Percentiles rank a stretch among this genome's conserved stretches.
Conservation (phyloP, 768 basidiomycete genomes). For the Tulasnella sp. region DNA sequence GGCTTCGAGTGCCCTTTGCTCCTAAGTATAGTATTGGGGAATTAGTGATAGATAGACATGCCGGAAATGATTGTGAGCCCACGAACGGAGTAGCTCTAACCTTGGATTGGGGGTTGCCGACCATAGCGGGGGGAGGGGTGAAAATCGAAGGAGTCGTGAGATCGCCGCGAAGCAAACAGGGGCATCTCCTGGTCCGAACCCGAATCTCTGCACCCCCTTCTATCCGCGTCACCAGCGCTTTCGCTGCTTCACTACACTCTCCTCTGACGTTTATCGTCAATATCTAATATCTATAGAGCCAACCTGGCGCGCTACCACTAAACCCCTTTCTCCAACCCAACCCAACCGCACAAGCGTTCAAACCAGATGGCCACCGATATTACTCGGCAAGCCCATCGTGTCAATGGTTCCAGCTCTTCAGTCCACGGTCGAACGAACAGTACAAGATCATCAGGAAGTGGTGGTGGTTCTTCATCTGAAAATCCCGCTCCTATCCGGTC, state of each 20-base stretch:
- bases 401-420: conserved; percentile 23
- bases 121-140: not conserved
- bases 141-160: conserved; percentile 6
- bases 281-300: not conserved
- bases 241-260: not conserved
- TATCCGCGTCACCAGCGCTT: not conserved
- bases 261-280: not conserved
- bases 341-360: not conserved
- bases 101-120: not conserved
- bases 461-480: not conserved
- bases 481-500: not conserved
- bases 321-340: not conserved
- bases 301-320: not conserved
- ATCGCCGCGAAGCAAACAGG: conserved; percentile 7
- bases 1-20: conserved; percentile 15
- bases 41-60: not conserved
- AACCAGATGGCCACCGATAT: conserved; percentile 16
- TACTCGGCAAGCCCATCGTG: conserved; percentile 15
- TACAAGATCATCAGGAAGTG: conserved; percentile 14
- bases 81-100: conserved; percentile 7
- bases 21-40: not conserved
- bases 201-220: not conserved
- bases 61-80: not conserved
- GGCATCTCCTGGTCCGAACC: not conserved
- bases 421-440: conserved; percentile 15